Conservation (phyloP, 1,284 basidiomycete genomes). For the Cutaneotrichosporon cavernicola region DNA sequence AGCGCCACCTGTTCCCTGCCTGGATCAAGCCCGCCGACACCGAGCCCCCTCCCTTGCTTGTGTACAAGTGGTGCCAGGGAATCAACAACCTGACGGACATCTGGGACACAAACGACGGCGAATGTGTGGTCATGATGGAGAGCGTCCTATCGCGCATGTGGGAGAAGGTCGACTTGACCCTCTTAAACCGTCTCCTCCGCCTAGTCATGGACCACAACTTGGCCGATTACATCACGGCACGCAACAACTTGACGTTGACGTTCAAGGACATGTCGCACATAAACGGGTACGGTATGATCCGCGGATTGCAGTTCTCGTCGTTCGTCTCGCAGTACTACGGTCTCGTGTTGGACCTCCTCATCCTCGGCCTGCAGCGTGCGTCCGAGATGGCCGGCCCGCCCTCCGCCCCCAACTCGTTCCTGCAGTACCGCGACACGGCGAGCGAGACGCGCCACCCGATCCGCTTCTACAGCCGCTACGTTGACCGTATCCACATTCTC, state of each 20-base stretch:
- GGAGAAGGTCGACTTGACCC: slow-evolving; percentile 93
- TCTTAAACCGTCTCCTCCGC: slow-evolving; percentile 87
- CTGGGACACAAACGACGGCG: slow-evolving; percentile 95
- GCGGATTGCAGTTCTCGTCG: slow-evolving; percentile 91
- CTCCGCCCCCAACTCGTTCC: slow-evolving; percentile 91
- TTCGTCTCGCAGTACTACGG: slow-evolving; percentile 98
- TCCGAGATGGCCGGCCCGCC: slow-evolving; percentile 97
- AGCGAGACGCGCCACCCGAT: slow-evolving; percentile 94
- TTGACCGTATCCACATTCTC: slow-evolving; percentile 88
- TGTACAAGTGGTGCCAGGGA: slow-evolving; percentile 75
- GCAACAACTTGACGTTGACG: slow-evolving; percentile 91
- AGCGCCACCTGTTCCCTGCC: slow-evolving; percentile 90
- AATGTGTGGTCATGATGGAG: slow-evolving; percentile 97
- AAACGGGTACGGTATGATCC: slow-evolving; percentile 70
- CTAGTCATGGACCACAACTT: slow-evolving; percentile 95
- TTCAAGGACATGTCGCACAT: slow-evolving; percentile 71
- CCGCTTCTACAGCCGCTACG: slow-evolving; percentile 89
- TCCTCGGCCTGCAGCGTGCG: slow-evolving; percentile 88
- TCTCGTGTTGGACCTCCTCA: slow-evolving; percentile 83
- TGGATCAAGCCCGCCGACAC: slow-evolving; percentile 98
- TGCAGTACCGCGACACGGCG: slow-evolving; percentile 88
- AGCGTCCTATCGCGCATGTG: slow-evolving; percentile 93
- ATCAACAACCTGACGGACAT: slow-evolving; percentile 72
- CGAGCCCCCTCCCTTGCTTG: slow-evolving; percentile 89
- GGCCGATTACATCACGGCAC: slow-evolving; percentile 96